phyloP scores from a whole-genome alignment of 2,329 filamentous ascomycete species.

The Ambrosiella xylebori region DNA sequence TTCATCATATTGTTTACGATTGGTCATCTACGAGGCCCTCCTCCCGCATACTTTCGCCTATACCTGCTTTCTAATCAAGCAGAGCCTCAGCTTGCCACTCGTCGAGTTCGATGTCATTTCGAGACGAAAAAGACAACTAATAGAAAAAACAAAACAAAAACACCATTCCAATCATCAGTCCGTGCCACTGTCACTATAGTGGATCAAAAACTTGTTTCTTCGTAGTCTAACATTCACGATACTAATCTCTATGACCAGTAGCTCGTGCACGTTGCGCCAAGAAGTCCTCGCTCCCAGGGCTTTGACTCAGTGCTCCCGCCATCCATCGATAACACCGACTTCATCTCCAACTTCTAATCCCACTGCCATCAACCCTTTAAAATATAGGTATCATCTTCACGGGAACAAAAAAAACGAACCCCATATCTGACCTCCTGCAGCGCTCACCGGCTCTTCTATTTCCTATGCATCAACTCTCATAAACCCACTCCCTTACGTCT shows the following conservation, averaged over 20 bases:
- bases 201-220: not conserved
- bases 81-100: not conserved
- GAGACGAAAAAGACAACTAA: not conserved
- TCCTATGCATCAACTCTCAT: not conserved
- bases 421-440: not conserved
- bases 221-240: not conserved
- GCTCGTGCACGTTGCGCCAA: not conserved
- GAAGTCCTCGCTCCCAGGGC: not conserved
- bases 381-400: not conserved
- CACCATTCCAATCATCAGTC: not conserved
- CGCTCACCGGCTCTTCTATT: not conserved
- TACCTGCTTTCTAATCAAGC: not conserved
- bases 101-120: not conserved
- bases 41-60: not conserved
- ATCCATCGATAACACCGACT: not conserved
- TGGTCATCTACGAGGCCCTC: no score
- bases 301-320: not conserved
- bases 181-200: not conserved
- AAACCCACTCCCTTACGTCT: not conserved
- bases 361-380: not conserved
- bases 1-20: no score
- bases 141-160: not conserved
- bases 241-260: not conserved
- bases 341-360: not conserved
- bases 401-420: not conserved